These are phyloP conservation scores for Trifolium subterraneum DNA, from an alignment of 306 rosid genomes.

Conservation along the genomic window DNA sequence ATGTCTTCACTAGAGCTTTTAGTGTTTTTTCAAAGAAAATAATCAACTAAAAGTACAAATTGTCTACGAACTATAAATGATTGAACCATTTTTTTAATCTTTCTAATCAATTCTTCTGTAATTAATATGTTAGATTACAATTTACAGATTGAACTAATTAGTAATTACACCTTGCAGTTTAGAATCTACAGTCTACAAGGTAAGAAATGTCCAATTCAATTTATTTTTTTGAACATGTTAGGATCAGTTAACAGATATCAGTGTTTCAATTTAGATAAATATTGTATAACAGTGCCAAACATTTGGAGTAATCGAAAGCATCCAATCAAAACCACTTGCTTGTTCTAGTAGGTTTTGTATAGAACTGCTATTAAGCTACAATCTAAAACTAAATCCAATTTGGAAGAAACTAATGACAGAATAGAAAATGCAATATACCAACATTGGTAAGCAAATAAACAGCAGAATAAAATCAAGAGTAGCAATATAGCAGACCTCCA, in stretches of 20 bases:
- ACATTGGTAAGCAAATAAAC: neutral
- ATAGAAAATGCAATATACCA: neutral
- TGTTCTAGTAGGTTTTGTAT: neutral
- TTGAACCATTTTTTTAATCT: no score
- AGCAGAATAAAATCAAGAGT: neutral
- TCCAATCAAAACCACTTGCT: neutral
- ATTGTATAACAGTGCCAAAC: no score
- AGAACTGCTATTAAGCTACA: neutral
- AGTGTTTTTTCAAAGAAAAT: neutral
- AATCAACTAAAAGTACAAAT: no score
- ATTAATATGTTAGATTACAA: no score
- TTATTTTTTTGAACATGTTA: no score
- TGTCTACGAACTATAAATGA: no score
- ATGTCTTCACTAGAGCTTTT: neutral
- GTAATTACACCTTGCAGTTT: no score
- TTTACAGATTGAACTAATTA: no score
- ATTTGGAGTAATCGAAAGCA: neutral
- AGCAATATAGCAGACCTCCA: slow-evolving; percentile 60
- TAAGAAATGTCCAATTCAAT: neutral
- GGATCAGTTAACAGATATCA: neutral
- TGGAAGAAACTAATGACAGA: no score
- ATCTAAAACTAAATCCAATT: neutral
- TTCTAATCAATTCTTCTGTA: no score
- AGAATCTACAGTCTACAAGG: no score
- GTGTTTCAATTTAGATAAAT: neutral